A percentile compares a stretch with the other conserved stretches of the same genome.
These are phyloP conservation scores for Oryza glaberrima DNA, from an alignment of 176 grass and related monocot genomes.

Conservation along the genomic window DNA sequence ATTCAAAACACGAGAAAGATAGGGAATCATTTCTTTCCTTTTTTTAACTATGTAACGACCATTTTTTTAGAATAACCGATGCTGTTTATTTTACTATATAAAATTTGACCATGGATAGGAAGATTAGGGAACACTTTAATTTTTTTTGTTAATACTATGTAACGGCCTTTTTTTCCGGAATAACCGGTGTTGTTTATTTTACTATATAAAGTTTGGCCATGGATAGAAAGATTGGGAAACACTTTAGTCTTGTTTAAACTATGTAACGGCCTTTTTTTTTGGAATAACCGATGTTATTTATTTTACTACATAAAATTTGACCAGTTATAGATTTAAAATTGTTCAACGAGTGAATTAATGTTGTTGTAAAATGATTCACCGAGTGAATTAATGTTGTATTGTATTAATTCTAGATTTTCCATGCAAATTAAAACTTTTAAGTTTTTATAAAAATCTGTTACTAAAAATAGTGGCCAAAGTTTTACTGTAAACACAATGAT, in stretches of 20 bases:
- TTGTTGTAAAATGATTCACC: not conserved
- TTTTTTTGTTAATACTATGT: not conserved
- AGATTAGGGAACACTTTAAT: not conserved
- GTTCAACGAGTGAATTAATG: not conserved
- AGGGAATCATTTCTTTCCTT: not conserved
- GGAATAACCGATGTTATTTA: not conserved
- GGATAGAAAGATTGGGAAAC: slow-evolving; percentile 1
- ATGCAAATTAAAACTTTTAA: not conserved
- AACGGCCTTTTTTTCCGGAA: not conserved
- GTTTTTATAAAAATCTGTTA: not conserved
- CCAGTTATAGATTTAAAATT: not conserved
- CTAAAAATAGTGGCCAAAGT: not conserved
- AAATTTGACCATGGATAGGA: not conserved
- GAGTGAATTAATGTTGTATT: not conserved
- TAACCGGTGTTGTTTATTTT: no score
- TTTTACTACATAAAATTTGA: not conserved
- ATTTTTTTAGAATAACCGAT: not conserved
- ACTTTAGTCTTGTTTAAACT: not conserved
- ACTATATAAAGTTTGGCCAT: not conserved
- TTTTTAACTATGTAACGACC: not conserved
- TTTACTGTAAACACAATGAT: not conserved
- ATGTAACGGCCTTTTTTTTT: not conserved
- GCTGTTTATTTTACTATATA: not conserved
- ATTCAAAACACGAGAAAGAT: slow-evolving; percentile 1
- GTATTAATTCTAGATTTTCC: not conserved